Base-by-base conservation (phyloP, 78 protist genomes). In the Dictyostelium citrinum region DNA sequence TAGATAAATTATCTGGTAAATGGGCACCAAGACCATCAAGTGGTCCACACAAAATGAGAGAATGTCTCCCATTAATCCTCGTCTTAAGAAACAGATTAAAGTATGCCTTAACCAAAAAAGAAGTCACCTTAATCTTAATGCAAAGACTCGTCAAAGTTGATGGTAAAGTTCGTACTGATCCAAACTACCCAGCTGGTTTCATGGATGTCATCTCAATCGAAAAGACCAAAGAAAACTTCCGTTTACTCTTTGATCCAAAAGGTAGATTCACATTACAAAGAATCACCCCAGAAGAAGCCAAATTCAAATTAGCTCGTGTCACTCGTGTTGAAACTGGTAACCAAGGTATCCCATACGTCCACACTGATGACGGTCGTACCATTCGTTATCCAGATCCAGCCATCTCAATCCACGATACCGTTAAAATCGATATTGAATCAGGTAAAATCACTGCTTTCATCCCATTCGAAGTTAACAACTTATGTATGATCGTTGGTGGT, bases 11-110 rank as follows among this genome's bases (percentile, higher is more conserved):
- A 70, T 86, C 98, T 78, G 99, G 99, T 37, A 91, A 77, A 85
- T 71, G 84, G 95, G 99, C 99, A 1, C 99, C 99, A 41, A 75
- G 97, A 46, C 99, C 99, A 37, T 77, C 98, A 31, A 8, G 98
- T 4, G 99, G 99, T 37, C 99, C 99, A 75, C 99, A 99, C 99
- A 99, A 99, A 98, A 71, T 90, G n/a, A 96, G 99, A 35, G 99
- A 99, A 95, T 99, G 99, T 95, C 80, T 99, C 37, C 99, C 99
- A 61, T 95, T 99, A 60, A 41, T 95, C 33, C 14, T 99, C 51
- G 49, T 99, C 88, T 79, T 99, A 81, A 96, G 99, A 60, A 99
- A 99, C 99, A 92, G 99, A 68, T 98, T 99, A 61, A 97, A 98
- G 97, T 99, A 98, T 81, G 99, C 99, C 35, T 96, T 99, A 45